These are phyloP conservation scores for Ophiostoma populinum DNA, from an alignment of 2,329 filamentous ascomycete genomes.

Conservation along the genomic window DNA sequence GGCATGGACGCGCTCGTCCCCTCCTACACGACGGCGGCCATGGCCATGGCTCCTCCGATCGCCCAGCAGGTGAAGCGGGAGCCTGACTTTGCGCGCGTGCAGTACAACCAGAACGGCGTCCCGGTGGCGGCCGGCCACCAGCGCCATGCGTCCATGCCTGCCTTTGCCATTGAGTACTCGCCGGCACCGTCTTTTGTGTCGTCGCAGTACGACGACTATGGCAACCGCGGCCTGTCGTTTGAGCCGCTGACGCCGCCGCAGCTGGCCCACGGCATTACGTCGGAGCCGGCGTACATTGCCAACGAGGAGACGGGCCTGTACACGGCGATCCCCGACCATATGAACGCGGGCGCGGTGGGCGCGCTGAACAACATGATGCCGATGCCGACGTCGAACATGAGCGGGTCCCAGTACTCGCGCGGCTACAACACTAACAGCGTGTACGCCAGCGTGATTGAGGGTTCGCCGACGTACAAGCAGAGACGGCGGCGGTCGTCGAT, in stretches of 20 bases:
- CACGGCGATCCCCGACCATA: slow-evolving; percentile 81
- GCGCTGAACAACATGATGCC: slow-evolving; percentile 81
- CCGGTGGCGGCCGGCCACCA: slow-evolving; percentile 71
- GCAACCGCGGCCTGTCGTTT: slow-evolving; percentile 86
- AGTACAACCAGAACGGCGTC: slow-evolving; percentile 85
- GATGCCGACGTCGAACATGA: slow-evolving; percentile 69
- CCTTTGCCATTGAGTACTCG: slow-evolving; percentile 88
- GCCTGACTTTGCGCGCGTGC: slow-evolving; percentile 61
- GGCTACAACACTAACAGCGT: slow-evolving; percentile 60
- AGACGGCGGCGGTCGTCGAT: slow-evolving; percentile 85
- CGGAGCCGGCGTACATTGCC: slow-evolving; percentile 90
- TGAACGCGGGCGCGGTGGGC: slow-evolving; percentile 44
- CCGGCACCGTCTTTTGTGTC: slow-evolving; percentile 95
- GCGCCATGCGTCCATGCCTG: slow-evolving; percentile 95
- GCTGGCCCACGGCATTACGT: slow-evolving; percentile 61
- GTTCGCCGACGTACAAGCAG: slow-evolving; percentile 97
- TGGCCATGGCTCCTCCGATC: slow-evolving; percentile 52
- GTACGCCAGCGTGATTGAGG: slow-evolving; percentile 80
- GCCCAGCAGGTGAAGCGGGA: slow-evolving; percentile 73
- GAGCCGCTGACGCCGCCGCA: slow-evolving; percentile 95
- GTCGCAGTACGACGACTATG: slow-evolving; percentile 97
- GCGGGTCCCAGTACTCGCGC: slow-evolving; percentile 62
- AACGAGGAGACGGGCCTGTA: slow-evolving; percentile 96
- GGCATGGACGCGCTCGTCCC: slow-evolving; percentile 57
- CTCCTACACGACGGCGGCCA: slow-evolving; percentile 35